Percentiles rank a stretch among this genome's conserved stretches.
These are phyloP conservation scores for Hygrophorus pudorinus DNA, from an alignment of 768 basidiomycete genomes.

Conservation along the genomic window DNA sequence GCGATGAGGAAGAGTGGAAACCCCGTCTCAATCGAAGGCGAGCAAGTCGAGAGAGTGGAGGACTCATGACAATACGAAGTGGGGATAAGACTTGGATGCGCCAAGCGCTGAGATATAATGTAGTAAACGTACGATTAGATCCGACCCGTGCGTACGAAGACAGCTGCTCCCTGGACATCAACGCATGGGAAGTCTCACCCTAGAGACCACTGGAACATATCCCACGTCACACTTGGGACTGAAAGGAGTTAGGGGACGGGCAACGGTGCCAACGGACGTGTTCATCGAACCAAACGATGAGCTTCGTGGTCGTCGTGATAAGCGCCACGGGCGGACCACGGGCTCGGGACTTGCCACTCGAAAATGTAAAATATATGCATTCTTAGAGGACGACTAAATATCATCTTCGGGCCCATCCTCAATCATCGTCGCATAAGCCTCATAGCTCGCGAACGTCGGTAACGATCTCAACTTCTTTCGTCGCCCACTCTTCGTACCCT, in stretches of 20 bases:
- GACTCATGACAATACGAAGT: background rate
- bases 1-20: slow-evolving; percentile 1
- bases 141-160: slow-evolving; percentile 8
- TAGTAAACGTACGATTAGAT: slow-evolving; percentile 7
- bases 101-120: background rate
- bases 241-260: background rate
- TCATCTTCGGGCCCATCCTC: slow-evolving; percentile 68
- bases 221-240: too few species aligned
- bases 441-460: slow-evolving; percentile 81
- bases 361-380: too few species aligned
- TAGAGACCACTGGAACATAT: too few species aligned
- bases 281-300: too few species aligned
- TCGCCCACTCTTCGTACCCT: slow-evolving; percentile 30
- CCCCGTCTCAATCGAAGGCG: background rate
- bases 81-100: background rate
- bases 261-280: background rate
- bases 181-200: too few species aligned
- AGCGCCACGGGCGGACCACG: too few species aligned
- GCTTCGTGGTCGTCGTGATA: too few species aligned
- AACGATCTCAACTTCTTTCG: slow-evolving; percentile 61
- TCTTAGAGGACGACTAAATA: too few species aligned
- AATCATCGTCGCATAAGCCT: slow-evolving; percentile 79
- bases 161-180: background rate
- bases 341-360: too few species aligned
- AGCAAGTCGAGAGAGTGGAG: background rate